phyloP scores from a whole-genome alignment of 192 early-diverging fungal species.

The Entomortierella lignicola region DNA sequence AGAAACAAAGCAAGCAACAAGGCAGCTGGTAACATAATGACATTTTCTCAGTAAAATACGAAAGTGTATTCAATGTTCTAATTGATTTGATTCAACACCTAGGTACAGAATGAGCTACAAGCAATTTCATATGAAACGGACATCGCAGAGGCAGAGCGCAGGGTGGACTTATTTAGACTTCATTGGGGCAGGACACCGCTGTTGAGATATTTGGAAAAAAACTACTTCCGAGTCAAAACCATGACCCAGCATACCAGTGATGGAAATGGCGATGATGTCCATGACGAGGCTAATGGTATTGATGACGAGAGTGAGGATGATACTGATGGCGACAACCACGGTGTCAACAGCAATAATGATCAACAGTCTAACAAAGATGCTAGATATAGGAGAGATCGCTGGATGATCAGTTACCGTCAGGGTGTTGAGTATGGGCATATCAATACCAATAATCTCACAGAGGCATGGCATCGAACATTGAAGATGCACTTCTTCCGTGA shows the following conservation, averaged over 20 bases:
- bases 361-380: not conserved
- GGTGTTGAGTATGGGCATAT: not conserved
- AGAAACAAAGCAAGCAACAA: not conserved
- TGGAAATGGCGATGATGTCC: not conserved
- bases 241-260: not conserved
- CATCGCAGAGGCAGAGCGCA: not conserved
- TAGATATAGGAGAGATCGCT: not conserved
- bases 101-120: not conserved
- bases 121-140: not conserved
- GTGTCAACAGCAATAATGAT: not conserved
- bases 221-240: not conserved
- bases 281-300: not conserved
- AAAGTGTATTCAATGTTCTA: too few relatives aligned
- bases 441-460: constrained; percentile 1
- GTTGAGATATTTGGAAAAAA: not conserved
- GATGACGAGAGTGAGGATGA: not conserved
- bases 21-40: not conserved
- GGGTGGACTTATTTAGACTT: not conserved
- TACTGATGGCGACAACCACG: not conserved
- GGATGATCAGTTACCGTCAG: not conserved
- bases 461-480: constrained; percentile 17
- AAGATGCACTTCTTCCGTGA: constrained; percentile 25
- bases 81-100: not conserved
- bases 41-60: too few relatives aligned
- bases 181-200: not conserved